These are phyloP conservation scores for Pleurotus tuoliensis DNA, from an alignment of 768 basidiomycete genomes.

Conservation along the genomic window DNA sequence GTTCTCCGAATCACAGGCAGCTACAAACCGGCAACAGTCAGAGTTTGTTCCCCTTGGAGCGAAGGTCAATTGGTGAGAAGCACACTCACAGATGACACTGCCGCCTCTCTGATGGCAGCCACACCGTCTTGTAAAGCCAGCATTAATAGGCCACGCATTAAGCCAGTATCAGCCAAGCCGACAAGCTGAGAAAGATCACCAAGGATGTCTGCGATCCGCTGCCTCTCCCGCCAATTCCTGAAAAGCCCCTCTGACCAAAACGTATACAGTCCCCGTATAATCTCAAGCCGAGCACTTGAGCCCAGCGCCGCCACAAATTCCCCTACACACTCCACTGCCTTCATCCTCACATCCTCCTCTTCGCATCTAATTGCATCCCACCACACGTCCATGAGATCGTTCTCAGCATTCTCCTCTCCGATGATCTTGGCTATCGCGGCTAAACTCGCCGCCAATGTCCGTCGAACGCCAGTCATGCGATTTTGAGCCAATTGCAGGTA, in stretches of 20 bases:
- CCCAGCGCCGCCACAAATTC: conserved; percentile 50
- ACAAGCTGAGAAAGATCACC: conserved; percentile 41
- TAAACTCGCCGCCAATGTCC: conserved; percentile 81
- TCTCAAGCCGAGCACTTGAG: conserved; percentile 24
- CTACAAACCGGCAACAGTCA: conserved; percentile 25
- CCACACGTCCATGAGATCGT: conserved; percentile 74
- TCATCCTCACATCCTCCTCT: conserved; percentile 73
- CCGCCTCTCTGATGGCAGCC: conserved; percentile 82
- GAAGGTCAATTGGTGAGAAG: not conserved
- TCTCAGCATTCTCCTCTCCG: conserved; percentile 59
- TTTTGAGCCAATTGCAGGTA: conserved; percentile 67
- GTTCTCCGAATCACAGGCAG: conserved; percentile 43
- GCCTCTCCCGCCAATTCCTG: conserved; percentile 77
- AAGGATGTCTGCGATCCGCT: conserved; percentile 58
- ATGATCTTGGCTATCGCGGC: conserved; percentile 89
- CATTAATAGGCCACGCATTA: conserved; percentile 50
- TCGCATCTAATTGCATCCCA: conserved; percentile 49
- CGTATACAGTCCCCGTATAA: conserved; percentile 43
- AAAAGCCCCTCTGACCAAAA: conserved; percentile 58
- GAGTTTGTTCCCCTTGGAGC: not conserved
- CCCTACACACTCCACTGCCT: conserved; percentile 64
- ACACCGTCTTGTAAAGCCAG: conserved; percentile 71
- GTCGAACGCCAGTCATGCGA: conserved; percentile 58
- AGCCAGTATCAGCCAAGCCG: conserved; percentile 36
- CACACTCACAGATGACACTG: conserved; percentile 57